These are phyloP conservation scores for Gossypium raimondii DNA, from an alignment of 345 rosid species.

Conservation along the genomic window DNA sequence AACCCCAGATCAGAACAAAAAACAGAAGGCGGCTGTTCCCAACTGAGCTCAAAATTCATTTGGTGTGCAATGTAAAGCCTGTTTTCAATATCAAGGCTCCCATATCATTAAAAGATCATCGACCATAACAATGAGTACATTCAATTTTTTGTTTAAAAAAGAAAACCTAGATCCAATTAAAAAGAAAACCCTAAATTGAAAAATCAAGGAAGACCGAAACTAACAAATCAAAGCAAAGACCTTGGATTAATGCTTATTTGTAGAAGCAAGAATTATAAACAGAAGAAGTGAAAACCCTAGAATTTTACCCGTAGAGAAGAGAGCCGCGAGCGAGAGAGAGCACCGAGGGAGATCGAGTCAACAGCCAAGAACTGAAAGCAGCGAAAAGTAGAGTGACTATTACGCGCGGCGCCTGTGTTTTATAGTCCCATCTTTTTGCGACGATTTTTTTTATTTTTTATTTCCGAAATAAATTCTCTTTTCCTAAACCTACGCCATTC, in stretches of 20 bases:
- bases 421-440: no score
- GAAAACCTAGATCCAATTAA: not conserved
- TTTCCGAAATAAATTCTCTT: no score
- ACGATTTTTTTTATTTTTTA: no score
- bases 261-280: not conserved
- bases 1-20: constrained; percentile 52
- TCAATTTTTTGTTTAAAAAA: no score
- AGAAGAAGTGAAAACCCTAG: not conserved
- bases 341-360: not conserved
- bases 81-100: not conserved
- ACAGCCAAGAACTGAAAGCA: not conserved
- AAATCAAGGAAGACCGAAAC: not conserved
- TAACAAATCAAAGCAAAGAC: not conserved
- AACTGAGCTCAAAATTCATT: constrained; percentile 13
- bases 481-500: no score
- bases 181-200: not conserved
- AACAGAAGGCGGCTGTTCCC: not conserved
- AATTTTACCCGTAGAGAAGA: constrained; percentile 1
- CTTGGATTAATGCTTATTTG: not conserved
- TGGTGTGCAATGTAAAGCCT: not conserved
- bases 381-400: constrained; percentile 20
- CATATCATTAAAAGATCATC: not conserved
- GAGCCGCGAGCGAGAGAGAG: not conserved
- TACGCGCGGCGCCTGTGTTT: not conserved
- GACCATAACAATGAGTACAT: not conserved